Evolutionary conservation across 2,329 filamentous ascomycete genomes (phyloP).

Genomic region (Trichoderma oligosporum): DNA sequence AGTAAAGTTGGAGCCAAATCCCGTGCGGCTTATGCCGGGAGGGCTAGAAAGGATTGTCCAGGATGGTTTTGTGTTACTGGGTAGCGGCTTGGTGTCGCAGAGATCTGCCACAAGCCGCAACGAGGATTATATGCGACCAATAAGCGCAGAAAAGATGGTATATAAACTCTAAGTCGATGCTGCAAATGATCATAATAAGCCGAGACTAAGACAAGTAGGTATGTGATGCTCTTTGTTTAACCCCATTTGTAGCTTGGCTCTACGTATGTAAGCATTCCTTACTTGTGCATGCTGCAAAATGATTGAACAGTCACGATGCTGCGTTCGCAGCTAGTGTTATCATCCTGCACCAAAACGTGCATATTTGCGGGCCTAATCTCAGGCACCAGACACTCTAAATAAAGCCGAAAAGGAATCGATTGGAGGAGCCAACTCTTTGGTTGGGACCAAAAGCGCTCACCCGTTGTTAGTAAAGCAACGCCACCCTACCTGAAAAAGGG

Average conservation of each 20-base stretch:
- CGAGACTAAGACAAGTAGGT: too few relatives aligned
- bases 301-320: too few relatives aligned
- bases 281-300: too few relatives aligned
- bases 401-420: too few relatives aligned
- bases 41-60: constrained; percentile 27
- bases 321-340: neutral
- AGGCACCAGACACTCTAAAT: too few relatives aligned
- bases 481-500: neutral
- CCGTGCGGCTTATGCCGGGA: constrained; percentile 32
- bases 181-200: neutral
- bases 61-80: constrained; percentile 31
- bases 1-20: constrained; percentile 29
- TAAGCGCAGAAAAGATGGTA: constrained; percentile 41
- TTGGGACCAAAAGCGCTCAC: too few relatives aligned
- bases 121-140: constrained; percentile 36
- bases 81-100: constrained; percentile 23
- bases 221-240: neutral
- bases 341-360: neutral
- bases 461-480: too few relatives aligned
- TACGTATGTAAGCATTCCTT: too few relatives aligned
- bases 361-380: too few relatives aligned
- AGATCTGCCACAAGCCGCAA: constrained; percentile 21
- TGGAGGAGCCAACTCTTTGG: too few relatives aligned
- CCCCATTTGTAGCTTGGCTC: neutral
- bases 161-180: constrained; percentile 22